These are phyloP conservation scores for Neocatenulostroma microsporum DNA, from an alignment of 2,329 filamentous ascomycete species.

Conservation along the genomic window DNA sequence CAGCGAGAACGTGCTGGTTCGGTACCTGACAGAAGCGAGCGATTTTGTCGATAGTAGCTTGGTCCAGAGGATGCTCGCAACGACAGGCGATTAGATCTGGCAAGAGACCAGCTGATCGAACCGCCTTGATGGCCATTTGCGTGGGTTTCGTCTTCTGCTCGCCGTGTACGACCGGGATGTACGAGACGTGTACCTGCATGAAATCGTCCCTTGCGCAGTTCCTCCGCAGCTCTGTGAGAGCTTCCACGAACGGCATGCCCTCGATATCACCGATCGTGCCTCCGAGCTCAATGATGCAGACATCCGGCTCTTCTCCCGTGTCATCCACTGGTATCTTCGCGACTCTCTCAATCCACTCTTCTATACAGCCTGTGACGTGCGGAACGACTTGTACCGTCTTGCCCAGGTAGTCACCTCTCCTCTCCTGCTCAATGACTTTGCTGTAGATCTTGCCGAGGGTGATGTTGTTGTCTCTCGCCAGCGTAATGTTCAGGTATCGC, in stretches of 20 bases:
- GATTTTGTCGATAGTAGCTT: slow-evolving; percentile 73
- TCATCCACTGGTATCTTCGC: slow-evolving; percentile 80
- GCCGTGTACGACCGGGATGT: slow-evolving; percentile 66
- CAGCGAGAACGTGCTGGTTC: slow-evolving; percentile 72
- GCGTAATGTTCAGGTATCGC: slow-evolving; percentile 71
- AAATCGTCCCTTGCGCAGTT: slow-evolving; percentile 72
- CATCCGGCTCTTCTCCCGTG: slow-evolving; percentile 72
- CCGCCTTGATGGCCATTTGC: slow-evolving; percentile 77
- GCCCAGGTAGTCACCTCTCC: slow-evolving; percentile 72
- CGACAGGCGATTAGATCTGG: slow-evolving; percentile 76
- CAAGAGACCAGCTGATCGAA: slow-evolving; percentile 66
- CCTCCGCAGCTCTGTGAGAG: slow-evolving; percentile 68
- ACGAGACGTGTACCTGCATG: slow-evolving; percentile 79
- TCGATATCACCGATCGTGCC: slow-evolving; percentile 76
- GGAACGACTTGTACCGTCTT: slow-evolving; percentile 88
- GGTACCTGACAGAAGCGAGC: slow-evolving; percentile 85
- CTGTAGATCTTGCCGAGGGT: slow-evolving; percentile 96
- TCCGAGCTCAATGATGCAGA: slow-evolving; percentile 74
- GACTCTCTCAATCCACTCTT: slow-evolving; percentile 86
- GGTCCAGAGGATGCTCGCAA: slow-evolving; percentile 68
- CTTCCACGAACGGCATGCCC: slow-evolving; percentile 80
- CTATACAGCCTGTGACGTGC: slow-evolving; percentile 83
- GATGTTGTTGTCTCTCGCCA: slow-evolving; percentile 87
- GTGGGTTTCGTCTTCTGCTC: slow-evolving; percentile 98
- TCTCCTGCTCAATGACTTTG: slow-evolving; percentile 70